Evolutionary conservation across 148 eudicot genomes (phyloP).

Genomic region (Chenopodium berlandieri): DNA sequence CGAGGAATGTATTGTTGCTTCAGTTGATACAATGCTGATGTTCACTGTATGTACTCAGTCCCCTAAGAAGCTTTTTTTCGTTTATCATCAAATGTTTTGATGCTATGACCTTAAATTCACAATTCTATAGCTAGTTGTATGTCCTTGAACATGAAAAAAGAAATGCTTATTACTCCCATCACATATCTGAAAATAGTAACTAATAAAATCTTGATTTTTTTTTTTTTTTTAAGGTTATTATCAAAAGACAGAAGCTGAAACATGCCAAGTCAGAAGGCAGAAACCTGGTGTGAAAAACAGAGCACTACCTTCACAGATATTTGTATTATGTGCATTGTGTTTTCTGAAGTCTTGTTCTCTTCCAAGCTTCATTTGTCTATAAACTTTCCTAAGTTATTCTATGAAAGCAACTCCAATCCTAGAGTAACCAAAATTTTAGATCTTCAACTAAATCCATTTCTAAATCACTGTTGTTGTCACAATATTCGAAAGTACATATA

Average conservation of each 20-base stretch:
- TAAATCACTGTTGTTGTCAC: neutral
- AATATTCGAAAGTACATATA: neutral
- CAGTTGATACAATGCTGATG: constrained; percentile 28
- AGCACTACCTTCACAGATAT: constrained; percentile 3
- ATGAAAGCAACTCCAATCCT: neutral
- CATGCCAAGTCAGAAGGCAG: neutral
- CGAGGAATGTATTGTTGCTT: constrained; percentile 51
- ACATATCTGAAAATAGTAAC: too few relatives aligned
- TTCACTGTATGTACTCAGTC: neutral
- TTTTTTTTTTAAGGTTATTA: neutral
- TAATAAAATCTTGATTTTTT: neutral
- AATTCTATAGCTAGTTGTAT: neutral
- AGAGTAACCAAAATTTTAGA: neutral
- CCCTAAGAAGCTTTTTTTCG: neutral
- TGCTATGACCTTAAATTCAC: neutral
- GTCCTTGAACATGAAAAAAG: neutral
- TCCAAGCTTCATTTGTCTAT: constrained; percentile 2
- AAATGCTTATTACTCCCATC: neutral
- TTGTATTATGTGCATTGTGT: neutral
- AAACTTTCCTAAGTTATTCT: neutral
- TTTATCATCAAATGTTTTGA: neutral
- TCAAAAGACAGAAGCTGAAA: neutral
- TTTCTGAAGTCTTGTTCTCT: constrained; percentile 7
- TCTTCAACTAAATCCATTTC: neutral
- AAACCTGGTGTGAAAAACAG: neutral